phyloP scores from a whole-genome alignment of 805 yeast genomes.

The Saturnispora serradocipensis region DNA sequence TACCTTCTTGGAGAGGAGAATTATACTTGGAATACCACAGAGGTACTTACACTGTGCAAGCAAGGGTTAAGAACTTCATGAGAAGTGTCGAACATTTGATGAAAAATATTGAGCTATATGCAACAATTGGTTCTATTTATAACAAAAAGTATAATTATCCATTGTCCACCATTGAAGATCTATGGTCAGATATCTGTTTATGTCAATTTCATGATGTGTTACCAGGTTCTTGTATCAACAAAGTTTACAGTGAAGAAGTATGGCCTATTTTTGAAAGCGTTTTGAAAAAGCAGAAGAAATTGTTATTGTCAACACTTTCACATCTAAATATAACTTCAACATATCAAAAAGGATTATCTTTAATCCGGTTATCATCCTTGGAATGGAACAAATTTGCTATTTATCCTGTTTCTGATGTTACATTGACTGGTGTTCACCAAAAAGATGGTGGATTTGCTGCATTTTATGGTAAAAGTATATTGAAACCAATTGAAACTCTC shows the following conservation, averaged over 20 bases:
- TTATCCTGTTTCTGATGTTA: conserved; percentile 22
- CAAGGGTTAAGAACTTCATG: conserved; percentile 73
- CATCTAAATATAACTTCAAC: conserved; percentile 9
- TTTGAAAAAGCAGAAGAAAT: conserved; percentile 39
- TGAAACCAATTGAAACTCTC: conserved; percentile 22
- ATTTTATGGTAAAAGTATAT: conserved; percentile 14
- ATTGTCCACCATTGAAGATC: conserved; percentile 45
- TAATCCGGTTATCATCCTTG: conserved; percentile 42
- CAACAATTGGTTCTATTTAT: conserved; percentile 60
- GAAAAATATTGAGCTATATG: conserved; percentile 79
- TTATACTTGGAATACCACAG: conserved; percentile 91
- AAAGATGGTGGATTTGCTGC: conserved; percentile 12
- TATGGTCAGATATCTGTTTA: conserved; percentile 85
- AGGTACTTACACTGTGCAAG: conserved; percentile 95
- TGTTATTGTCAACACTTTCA: conserved; percentile 39
- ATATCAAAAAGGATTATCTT: conserved; percentile 10
- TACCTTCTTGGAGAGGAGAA: conserved; percentile 92
- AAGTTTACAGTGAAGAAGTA: conserved; percentile 86
- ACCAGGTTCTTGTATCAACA: conserved; percentile 92
- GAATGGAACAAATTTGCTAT: conserved; percentile 56
- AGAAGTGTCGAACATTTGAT: conserved; percentile 65
- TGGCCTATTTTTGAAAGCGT: conserved; percentile 63
- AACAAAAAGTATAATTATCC: conserved; percentile 60
- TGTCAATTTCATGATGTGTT: conserved; percentile 98
- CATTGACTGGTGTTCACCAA: conserved; percentile 9